These are phyloP conservation scores for Penicillium sp. DNA, from an alignment of 2,329 filamentous ascomycete genomes.

Conservation along the genomic window DNA sequence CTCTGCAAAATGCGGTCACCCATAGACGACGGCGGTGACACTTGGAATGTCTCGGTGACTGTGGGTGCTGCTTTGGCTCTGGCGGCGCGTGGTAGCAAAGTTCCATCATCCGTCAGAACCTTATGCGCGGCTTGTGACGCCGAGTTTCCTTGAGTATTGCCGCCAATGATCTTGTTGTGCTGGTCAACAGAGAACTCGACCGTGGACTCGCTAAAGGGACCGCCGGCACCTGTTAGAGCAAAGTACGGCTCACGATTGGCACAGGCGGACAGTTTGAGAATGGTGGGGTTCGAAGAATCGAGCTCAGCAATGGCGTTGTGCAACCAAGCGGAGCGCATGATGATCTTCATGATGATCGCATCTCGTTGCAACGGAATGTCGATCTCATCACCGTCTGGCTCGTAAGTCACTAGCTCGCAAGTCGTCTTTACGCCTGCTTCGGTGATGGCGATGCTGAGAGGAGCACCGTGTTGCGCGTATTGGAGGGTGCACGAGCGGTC, in stretches of 20 bases:
- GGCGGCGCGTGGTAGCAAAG: conserved; percentile 35
- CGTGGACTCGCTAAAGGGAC: conserved; percentile 60
- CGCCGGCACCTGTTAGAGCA: conserved; percentile 67
- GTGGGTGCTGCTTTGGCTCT: conserved; percentile 44
- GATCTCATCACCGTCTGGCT: conserved; percentile 61
- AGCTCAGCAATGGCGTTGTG: conserved; percentile 57
- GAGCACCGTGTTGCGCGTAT: conserved; percentile 73
- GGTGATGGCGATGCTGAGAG: conserved; percentile 81
- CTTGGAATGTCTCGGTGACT: conserved; percentile 55
- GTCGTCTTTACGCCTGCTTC: conserved; percentile 86
- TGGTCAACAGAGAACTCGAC: conserved; percentile 61
- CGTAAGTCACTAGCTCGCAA: conserved; percentile 86
- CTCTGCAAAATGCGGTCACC: conserved; percentile 68
- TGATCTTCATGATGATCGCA: conserved; percentile 83
- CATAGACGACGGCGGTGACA: conserved; percentile 58
- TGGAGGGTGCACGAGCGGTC: conserved; percentile 82
- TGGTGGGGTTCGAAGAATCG: conserved; percentile 67
- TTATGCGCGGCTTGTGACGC: conserved; percentile 31
- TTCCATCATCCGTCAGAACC: conserved; percentile 40
- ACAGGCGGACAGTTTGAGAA: conserved; percentile 68
- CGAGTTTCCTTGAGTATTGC: conserved; percentile 17
- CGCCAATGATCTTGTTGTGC: conserved; percentile 28
- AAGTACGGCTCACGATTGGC: conserved; percentile 67
- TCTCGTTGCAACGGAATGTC: conserved; percentile 83
- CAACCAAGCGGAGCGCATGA: conserved; percentile 69